Conservation (phyloP, 305 asterid genomes). For the Fraxinus floribunda region DNA sequence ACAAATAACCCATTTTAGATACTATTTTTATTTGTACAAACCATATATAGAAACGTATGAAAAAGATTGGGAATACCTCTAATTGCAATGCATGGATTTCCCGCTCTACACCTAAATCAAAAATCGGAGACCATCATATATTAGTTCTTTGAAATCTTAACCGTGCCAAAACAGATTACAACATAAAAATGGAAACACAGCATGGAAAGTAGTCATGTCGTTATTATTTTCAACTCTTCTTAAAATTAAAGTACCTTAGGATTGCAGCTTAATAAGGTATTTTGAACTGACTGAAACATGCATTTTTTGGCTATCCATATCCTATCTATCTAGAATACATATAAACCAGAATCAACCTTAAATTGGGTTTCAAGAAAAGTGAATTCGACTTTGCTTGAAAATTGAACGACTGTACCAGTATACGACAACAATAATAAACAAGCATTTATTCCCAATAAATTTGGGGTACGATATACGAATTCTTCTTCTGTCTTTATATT, state of each 20-base stretch:
- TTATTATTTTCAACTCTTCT: background rate
- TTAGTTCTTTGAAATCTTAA: background rate
- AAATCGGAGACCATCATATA: slow-evolving; percentile 12
- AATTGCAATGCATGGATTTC: slow-evolving; percentile 60
- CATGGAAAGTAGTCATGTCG: background rate
- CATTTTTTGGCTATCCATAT: background rate
- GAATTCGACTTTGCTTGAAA: background rate
- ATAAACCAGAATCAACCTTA: background rate
- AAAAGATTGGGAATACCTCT: slow-evolving; percentile 42
- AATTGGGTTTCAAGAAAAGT: background rate
- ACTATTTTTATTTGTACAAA: background rate
- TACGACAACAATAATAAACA: background rate
- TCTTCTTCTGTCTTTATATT: background rate
- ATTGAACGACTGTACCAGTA: background rate
- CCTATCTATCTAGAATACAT: background rate
- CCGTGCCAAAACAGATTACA: background rate
- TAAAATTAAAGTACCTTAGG: background rate
- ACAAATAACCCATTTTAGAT: slow-evolving; percentile 1
- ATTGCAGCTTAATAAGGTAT: background rate
- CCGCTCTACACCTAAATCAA: slow-evolving; percentile 54
- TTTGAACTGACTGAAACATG: background rate
- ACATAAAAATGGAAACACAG: background rate
- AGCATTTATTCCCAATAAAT: background rate
- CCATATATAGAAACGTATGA: background rate
- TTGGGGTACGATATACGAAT: background rate